Evolutionary conservation across 352 stramenopile genomes (phyloP).

Genomic region (Pseudoperonospora humuli): DNA sequence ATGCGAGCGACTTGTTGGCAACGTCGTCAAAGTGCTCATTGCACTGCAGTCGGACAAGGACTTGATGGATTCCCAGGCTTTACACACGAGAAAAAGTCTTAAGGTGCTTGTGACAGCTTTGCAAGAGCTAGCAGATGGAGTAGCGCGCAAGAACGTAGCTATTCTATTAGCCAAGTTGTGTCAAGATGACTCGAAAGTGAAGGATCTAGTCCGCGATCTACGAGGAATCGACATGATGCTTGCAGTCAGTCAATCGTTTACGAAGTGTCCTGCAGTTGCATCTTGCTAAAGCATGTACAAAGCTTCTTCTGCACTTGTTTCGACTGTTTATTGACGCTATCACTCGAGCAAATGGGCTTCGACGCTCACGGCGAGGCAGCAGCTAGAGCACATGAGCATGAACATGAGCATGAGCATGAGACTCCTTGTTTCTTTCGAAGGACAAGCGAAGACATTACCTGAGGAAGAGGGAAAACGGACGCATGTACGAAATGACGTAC

Average conservation of each 20-base stretch:
- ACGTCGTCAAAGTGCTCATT: conserved; percentile 64
- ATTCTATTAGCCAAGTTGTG: conserved; percentile 72
- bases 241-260: conserved; percentile 48
- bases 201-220: conserved; percentile 45
- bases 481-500: too few species aligned
- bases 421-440: too few species aligned
- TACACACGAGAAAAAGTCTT: conserved; percentile 23
- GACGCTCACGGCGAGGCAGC: too few species aligned
- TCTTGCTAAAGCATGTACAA: too few species aligned
- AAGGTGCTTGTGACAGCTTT: conserved; percentile 35
- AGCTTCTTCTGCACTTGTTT: too few species aligned
- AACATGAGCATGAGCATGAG: too few species aligned
- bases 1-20: conserved; percentile 50
- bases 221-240: conserved; percentile 81
- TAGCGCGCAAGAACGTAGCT: conserved; percentile 66
- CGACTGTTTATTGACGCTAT: too few species aligned
- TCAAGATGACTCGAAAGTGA: conserved; percentile 35
- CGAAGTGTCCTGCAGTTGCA: too few species aligned
- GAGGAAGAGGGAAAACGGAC: too few species aligned
- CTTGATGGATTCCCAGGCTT: conserved; percentile 8
- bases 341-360: too few species aligned
- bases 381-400: too few species aligned
- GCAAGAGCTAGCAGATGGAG: conserved; percentile 36
- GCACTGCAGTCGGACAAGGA: conserved; percentile 26
- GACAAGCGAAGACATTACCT: too few species aligned